Evolutionary conservation across 1,284 basidiomycete species (phyloP).

Genomic region (Inonotus obliquus): DNA sequence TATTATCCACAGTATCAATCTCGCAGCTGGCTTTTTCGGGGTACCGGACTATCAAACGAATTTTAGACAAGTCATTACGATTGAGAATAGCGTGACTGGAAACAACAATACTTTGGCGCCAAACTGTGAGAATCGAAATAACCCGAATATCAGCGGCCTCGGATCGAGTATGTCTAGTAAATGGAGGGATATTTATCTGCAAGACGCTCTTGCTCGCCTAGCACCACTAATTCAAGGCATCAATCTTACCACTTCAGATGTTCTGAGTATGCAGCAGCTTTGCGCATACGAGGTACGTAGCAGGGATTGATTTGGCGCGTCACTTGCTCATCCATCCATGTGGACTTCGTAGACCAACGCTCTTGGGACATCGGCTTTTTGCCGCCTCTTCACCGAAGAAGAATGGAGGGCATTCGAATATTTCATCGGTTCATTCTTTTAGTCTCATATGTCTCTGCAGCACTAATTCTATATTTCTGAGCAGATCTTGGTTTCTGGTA

Average conservation of each 20-base stretch:
- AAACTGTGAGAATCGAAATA: constrained; percentile 39
- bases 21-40: constrained; percentile 59
- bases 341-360: constrained; percentile 48
- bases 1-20: constrained; percentile 36
- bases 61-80: constrained; percentile 47
- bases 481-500: constrained; percentile 38
- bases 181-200: constrained; percentile 55
- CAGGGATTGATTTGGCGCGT: constrained; percentile 51
- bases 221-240: constrained; percentile 60
- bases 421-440: constrained; percentile 60
- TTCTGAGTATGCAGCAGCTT: constrained; percentile 44
- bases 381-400: constrained; percentile 52
- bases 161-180: constrained; percentile 37
- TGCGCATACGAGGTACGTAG: constrained; percentile 53
- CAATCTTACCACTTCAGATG: constrained; percentile 52
- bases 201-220: constrained; percentile 55
- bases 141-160: constrained; percentile 28
- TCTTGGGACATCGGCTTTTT: constrained; percentile 72
- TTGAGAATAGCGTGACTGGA: constrained; percentile 50
- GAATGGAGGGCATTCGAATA: constrained; percentile 70
- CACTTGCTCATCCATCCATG: constrained; percentile 34
- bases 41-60: constrained; percentile 42
- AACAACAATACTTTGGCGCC: constrained; percentile 56
- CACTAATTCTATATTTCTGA: constrained; percentile 28
- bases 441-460: neutral